A percentile compares a stretch with the other conserved stretches of the same genome.
Conservation (phyloP, 176 grass and related monocot genomes). For the Triticum dicoccoides region DNA sequence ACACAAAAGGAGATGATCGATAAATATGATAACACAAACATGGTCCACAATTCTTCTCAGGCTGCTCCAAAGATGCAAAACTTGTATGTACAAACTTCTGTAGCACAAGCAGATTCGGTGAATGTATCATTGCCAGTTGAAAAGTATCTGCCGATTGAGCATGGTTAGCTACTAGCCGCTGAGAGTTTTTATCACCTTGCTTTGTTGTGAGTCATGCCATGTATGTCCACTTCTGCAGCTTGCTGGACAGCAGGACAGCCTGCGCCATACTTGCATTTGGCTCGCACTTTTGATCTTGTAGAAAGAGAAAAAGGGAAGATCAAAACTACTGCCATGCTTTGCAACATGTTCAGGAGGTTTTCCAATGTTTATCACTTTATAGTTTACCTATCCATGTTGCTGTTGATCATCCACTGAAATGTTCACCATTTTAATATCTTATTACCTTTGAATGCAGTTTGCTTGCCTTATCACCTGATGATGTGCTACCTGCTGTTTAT, state of each 20-base stretch:
- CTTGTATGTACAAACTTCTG: conserved; percentile 56
- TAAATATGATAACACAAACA: conserved; percentile 33
- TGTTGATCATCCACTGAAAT: conserved; percentile 29
- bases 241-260: conserved; percentile 94
- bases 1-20: conserved; percentile 19
- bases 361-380: conserved; percentile 27
- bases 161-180: conserved; percentile 59
- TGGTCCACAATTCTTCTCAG: conserved; percentile 30
- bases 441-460: conserved; percentile 62
- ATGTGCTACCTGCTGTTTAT: conserved; percentile 93
- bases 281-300: conserved; percentile 84
- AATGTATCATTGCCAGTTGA: conserved; percentile 80
- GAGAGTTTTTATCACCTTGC: conserved; percentile 39
- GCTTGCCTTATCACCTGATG: conserved; percentile 86
- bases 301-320: conserved; percentile 97
- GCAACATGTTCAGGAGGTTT: conserved; percentile 98
- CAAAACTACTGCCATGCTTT: conserved; percentile 74
- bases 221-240: conserved; percentile 62
- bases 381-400: neutral
- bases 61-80: conserved; percentile 43
- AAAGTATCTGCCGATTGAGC: conserved; percentile 70
- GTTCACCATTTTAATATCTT: conserved; percentile 25
- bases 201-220: conserved; percentile 38
- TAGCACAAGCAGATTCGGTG: conserved; percentile 36
- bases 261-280: conserved; percentile 93